Evolutionary conservation across 768 basidiomycete genomes (phyloP).

Genomic region (Kwoniella dendrophila): DNA sequence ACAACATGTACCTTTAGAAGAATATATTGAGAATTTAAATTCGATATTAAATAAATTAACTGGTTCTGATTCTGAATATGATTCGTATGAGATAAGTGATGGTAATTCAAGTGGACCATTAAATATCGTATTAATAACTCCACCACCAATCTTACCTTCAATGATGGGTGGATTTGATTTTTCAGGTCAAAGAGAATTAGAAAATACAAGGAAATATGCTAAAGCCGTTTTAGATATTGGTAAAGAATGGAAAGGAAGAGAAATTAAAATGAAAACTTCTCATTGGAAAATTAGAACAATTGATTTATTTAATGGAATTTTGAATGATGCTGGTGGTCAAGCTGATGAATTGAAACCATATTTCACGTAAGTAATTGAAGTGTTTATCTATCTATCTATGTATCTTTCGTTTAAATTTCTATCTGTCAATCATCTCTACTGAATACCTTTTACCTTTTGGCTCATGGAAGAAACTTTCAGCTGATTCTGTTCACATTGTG

Average conservation of each 20-base stretch:
- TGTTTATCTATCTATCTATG: too few relatives aligned
- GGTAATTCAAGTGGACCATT: not conserved
- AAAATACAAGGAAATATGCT: conserved; percentile 1
- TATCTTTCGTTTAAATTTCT: too few relatives aligned
- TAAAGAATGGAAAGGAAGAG: not conserved
- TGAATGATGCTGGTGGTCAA: not conserved
- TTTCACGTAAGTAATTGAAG: not conserved
- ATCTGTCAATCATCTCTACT: too few relatives aligned
- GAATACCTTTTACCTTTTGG: too few relatives aligned
- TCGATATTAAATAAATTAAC: not conserved
- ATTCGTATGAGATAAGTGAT: too few relatives aligned
- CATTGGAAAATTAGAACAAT: conserved; percentile 1
- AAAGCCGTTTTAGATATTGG: conserved; percentile 5
- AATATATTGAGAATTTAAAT: not conserved
- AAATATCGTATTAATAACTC: conserved; percentile 7
- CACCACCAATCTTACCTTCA: not conserved
- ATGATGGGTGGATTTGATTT: conserved; percentile 4
- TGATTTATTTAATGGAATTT: conserved; percentile 8
- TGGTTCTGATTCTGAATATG: not conserved
- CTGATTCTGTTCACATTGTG: not conserved
- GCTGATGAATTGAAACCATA: conserved; percentile 4
- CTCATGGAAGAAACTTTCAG: not conserved
- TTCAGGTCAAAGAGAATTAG: not conserved
- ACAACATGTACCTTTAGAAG: not conserved
- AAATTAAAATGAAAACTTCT: not conserved